Conservation (phyloP, 352 stramenopile genomes). For the Aphanomyces astaci region DNA sequence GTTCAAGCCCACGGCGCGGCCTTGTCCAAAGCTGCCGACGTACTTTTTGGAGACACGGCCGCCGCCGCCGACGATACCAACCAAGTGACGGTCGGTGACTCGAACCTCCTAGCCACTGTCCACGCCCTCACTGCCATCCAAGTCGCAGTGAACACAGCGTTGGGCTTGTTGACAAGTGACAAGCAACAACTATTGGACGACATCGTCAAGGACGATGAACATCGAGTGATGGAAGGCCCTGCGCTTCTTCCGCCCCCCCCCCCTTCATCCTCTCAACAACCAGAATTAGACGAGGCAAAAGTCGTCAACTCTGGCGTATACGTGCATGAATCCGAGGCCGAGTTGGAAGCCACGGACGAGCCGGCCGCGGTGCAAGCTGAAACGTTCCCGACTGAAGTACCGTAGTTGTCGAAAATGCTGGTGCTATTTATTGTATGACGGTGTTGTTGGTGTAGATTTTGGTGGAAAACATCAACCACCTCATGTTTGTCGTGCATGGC, state of each 20-base stretch:
- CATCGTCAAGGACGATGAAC: neutral
- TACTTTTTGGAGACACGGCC: neutral
- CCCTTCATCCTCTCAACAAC: neutral
- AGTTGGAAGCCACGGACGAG: neutral
- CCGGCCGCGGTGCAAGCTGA: neutral
- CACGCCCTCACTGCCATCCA: neutral
- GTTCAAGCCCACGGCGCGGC: neutral
- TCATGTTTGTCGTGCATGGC: constrained; percentile 81
- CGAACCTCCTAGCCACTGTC: neutral
- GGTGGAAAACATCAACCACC: constrained; percentile 62
- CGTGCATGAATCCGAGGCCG: neutral
- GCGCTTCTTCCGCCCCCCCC: neutral
- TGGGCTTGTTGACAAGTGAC: neutral
- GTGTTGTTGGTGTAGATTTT: constrained; percentile 39
- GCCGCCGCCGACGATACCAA: neutral
- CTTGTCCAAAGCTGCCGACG: neutral
- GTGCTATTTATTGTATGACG: neutral
- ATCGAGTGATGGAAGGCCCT: neutral
- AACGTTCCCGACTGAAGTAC: constrained; percentile 53
- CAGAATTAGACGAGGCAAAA: neutral
- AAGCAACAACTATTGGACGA: neutral
- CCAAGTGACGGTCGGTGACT: neutral
- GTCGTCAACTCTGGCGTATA: neutral
- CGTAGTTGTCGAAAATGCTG: neutral
- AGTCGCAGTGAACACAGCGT: neutral